Evolutionary conservation across 176 grass and related monocot genomes (phyloP).

Genomic region (Pontederia crassipes): DNA sequence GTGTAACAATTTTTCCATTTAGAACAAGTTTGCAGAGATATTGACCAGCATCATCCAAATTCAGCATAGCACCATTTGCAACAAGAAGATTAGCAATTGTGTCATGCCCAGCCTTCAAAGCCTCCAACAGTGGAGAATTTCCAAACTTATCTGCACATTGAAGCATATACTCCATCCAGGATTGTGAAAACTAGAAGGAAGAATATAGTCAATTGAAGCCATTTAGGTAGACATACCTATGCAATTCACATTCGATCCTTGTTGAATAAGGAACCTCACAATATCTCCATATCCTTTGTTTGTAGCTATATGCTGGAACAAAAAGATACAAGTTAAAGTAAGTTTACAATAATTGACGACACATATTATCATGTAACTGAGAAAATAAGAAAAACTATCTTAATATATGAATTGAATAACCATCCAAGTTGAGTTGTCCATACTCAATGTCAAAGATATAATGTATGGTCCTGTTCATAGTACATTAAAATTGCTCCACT

Average conservation of each 20-base stretch:
- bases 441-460: no score
- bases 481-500: no score
- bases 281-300: slow-evolving; percentile 74
- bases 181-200: background rate
- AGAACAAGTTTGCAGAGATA: slow-evolving; percentile 54
- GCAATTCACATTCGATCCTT: slow-evolving; percentile 52
- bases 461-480: no score
- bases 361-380: background rate
- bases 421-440: no score
- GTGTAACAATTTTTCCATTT: slow-evolving; percentile 46
- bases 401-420: no score
- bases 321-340: background rate
- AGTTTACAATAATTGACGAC: background rate
- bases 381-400: background rate
- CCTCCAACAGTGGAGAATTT: slow-evolving; percentile 61
- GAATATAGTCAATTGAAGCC: background rate
- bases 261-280: slow-evolving; percentile 60
- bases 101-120: slow-evolving; percentile 58
- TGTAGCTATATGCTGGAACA: slow-evolving; percentile 62
- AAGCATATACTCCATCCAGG: background rate
- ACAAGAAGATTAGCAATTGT: slow-evolving; percentile 49
- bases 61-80: slow-evolving; percentile 46
- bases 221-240: slow-evolving; percentile 32
- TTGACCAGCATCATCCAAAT: slow-evolving; percentile 56
- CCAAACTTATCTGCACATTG: slow-evolving; percentile 64